Base-by-base conservation (phyloP, 106 monocot species). In the Narthecium ossifragum region DNA sequence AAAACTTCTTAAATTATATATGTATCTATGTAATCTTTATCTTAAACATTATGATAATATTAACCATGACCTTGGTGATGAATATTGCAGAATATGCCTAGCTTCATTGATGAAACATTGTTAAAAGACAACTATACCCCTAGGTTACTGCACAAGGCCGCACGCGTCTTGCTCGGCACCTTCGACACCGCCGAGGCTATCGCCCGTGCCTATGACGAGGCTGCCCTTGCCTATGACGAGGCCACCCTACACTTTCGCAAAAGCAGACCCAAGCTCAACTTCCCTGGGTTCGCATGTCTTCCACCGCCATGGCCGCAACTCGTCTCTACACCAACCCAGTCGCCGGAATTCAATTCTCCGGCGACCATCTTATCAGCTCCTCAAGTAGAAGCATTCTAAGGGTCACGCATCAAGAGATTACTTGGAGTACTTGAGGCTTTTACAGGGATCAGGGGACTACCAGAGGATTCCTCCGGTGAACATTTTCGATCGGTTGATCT, bases 151-250 rank as follows among this genome's bases (percentile, higher is more conserved):
- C 56, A 66, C 57, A 85, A 73, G 62, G 85, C 85, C 5, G 70
- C 85, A 6, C 75, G 85, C 4, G 80, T 85, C 2, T 85, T 79
- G 85, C 85, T 85, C 46, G 85, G 85, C 60, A 85, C 85, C 29
- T 85, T 80, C 62, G 69, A 76, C 54, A 85, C 80, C 12, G 80
- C 85, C 3, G 80, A 80, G 51, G 79, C 65, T 32, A 80, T 80
- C 15, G 85, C 85, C 29, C 80, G 66, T 1, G 85, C 85, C 37
- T 85, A 80, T 59, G 85, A 85, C n/a, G n/a, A n/a, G n/a, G n/a
- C n/a, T n/a, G n/a, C n/a, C n/a, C n/a, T n/a, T n/a, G n/a, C n/a
- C n/a, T n/a, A n/a, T n/a, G n/a, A n/a, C 34, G 69, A 73, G 24
- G 85, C 85, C 13, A 80, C 85, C 2, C 46, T 80, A 13, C 75